Evolutionary conservation across 331 rosid genomes (phyloP).

Genomic region (Quercus tomentella): DNA sequence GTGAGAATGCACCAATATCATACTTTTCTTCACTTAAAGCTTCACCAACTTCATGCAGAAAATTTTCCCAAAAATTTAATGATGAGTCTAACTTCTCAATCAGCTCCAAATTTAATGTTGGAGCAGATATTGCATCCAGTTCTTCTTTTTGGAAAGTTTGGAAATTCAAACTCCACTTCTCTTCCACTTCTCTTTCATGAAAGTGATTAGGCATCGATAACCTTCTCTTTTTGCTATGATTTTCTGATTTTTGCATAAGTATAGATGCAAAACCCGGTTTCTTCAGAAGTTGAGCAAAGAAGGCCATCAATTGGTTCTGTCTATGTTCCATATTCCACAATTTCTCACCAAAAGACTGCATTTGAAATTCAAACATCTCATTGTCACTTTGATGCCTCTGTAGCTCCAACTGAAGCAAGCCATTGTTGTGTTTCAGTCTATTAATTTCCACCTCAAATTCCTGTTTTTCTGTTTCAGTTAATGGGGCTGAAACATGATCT

Average conservation of each 20-base stretch:
- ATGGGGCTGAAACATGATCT: slow-evolving; percentile 19
- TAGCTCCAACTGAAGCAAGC: slow-evolving; percentile 26
- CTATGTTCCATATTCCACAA: slow-evolving; percentile 29
- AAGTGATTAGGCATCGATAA: slow-evolving; percentile 4
- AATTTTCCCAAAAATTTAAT: slow-evolving; percentile 29
- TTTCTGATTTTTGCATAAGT: slow-evolving; percentile 27
- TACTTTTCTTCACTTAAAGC: slow-evolving; percentile 2
- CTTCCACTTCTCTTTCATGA: slow-evolving; percentile 13
- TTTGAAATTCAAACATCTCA: slow-evolving; percentile 24
- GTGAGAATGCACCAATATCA: slow-evolving; percentile 2
- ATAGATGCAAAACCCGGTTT: slow-evolving; percentile 22
- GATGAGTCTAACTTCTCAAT: slow-evolving; percentile 39
- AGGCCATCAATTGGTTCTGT: slow-evolving; percentile 19
- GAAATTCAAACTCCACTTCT: slow-evolving; percentile 4
- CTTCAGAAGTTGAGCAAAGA: slow-evolving; percentile 20
- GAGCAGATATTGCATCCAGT: slow-evolving; percentile 15
- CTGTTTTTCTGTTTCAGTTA: slow-evolving; percentile 28
- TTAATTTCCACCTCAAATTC: slow-evolving; percentile 33
- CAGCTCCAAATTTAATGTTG: slow-evolving; percentile 11
- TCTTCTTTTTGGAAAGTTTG: not conserved
- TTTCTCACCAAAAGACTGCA: slow-evolving; percentile 13
- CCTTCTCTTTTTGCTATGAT: slow-evolving; percentile 32
- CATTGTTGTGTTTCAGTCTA: slow-evolving; percentile 21
- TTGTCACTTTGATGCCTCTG: slow-evolving; percentile 26
- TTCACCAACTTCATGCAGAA: slow-evolving; percentile 13